Percentiles rank a stretch among this genome's conserved stretches.
These are phyloP conservation scores for Solanum etuberosum DNA, from an alignment of 257 asterid species.

Conservation along the genomic window DNA sequence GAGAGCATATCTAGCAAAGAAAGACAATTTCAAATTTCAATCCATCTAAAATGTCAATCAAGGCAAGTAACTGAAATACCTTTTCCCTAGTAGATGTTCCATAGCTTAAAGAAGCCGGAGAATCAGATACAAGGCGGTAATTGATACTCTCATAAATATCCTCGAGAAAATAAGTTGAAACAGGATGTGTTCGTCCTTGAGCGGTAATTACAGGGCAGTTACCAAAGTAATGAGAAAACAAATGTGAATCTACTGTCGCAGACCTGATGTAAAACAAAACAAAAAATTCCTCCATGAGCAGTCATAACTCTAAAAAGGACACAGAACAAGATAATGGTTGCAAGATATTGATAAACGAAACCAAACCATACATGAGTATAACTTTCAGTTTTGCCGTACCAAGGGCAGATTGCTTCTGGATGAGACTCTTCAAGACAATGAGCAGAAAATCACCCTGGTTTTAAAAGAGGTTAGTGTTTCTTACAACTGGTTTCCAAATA, in stretches of 20 bases:
- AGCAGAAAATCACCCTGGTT: conserved; percentile 98
- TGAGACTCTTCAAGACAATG: conserved; percentile 71
- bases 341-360: conserved; percentile 11
- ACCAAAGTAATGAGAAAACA: conserved; percentile 83
- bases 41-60: background rate
- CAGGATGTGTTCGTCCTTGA: conserved; percentile 91
- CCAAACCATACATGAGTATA: conserved; percentile 72
- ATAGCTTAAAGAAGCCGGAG: conserved; percentile 60
- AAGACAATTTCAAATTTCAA: background rate
- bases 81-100: conserved; percentile 39
- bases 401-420: conserved; percentile 60
- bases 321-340: conserved; percentile 2
- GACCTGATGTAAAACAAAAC: conserved; percentile 50
- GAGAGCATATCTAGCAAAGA: background rate
- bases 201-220: conserved; percentile 93
- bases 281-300: conserved; percentile 4
- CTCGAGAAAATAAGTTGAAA: conserved; percentile 77
- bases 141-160: conserved; percentile 68
- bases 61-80: conserved; percentile 29
- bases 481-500: conserved; percentile 7
- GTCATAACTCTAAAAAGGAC: background rate
- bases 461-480: conserved; percentile 20
- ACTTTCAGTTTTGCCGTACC: conserved; percentile 63
- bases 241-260: conserved; percentile 91
- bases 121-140: conserved; percentile 85